Evolutionary conservation across 2,329 filamentous ascomycete species (phyloP).

Genomic region (Penicillium brasilianum): DNA sequence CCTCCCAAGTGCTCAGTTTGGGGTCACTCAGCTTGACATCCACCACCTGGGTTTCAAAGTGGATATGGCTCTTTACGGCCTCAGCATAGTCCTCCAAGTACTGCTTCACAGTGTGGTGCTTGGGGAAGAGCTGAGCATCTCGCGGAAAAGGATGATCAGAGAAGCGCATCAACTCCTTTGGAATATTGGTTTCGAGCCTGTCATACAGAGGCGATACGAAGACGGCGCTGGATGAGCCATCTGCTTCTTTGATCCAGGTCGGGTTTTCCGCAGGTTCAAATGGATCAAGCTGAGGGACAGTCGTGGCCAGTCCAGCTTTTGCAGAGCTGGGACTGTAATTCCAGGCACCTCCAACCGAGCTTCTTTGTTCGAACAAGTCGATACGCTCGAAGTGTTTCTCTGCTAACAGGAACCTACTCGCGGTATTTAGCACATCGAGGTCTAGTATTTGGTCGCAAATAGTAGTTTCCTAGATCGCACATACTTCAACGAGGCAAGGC

Average conservation of each 20-base stretch:
- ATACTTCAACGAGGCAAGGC: slow-evolving; percentile 75
- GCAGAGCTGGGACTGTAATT: slow-evolving; percentile 67
- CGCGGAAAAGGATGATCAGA: slow-evolving; percentile 70
- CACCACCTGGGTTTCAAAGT: slow-evolving; percentile 73
- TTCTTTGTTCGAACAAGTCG: slow-evolving; percentile 80
- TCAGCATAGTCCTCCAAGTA: slow-evolving; percentile 76
- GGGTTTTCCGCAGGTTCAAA: slow-evolving; percentile 67
- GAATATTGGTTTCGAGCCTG: slow-evolving; percentile 83
- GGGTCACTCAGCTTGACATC: slow-evolving; percentile 55
- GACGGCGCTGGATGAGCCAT: slow-evolving; percentile 51
- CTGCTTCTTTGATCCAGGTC: slow-evolving; percentile 49
- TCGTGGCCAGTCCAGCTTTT: slow-evolving; percentile 48
- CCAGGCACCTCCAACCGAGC: slow-evolving; percentile 81
- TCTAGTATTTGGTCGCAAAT: not conserved
- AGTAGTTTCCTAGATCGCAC: slow-evolving; percentile 9
- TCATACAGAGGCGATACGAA: slow-evolving; percentile 89
- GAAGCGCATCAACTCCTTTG: slow-evolving; percentile 78
- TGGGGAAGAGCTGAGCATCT: slow-evolving; percentile 74
- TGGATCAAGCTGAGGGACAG: slow-evolving; percentile 71
- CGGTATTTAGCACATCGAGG: slow-evolving; percentile 27
- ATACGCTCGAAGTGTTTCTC: slow-evolving; percentile 73
- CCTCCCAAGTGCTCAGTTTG: slow-evolving; percentile 60
- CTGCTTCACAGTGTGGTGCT: slow-evolving; percentile 69
- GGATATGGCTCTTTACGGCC: slow-evolving; percentile 69
- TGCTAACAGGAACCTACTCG: slow-evolving; percentile 68